phyloP scores from a whole-genome alignment of 306 rosid genomes.

The Prunus dulcis region DNA sequence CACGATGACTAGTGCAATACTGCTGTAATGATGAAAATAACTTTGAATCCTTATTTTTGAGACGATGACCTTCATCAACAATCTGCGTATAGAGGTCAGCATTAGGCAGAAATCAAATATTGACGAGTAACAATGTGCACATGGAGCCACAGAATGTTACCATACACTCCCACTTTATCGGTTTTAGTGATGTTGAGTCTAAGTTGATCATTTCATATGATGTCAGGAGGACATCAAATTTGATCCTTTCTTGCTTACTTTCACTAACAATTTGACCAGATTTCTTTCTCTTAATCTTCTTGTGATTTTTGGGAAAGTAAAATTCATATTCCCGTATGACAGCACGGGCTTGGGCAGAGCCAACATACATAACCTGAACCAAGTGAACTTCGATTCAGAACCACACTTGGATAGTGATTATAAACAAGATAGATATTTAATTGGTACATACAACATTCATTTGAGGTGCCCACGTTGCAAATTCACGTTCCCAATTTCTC shows the following conservation, averaged over 20 bases:
- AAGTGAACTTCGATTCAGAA: slow-evolving; percentile 35
- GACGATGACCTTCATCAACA: slow-evolving; percentile 99
- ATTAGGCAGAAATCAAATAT: slow-evolving; percentile 23
- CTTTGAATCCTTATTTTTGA: slow-evolving; percentile 95
- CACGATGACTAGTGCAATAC: slow-evolving; percentile 71
- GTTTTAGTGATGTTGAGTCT: slow-evolving; percentile 69
- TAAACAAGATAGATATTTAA: slow-evolving; percentile 8
- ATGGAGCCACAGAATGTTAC: slow-evolving; percentile 37
- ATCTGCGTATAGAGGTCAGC: slow-evolving; percentile 48
- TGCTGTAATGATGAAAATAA: slow-evolving; percentile 92
- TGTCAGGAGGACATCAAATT: slow-evolving; percentile 93
- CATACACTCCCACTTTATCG: slow-evolving; percentile 94
- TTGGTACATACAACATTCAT: slow-evolving; percentile 83
- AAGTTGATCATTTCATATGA: slow-evolving; percentile 98
- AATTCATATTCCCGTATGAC: slow-evolving; percentile 88
- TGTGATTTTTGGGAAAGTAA: slow-evolving; percentile 79
- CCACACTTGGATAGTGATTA: slow-evolving; percentile 23
- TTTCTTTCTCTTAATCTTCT: slow-evolving; percentile 89
- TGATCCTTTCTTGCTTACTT: slow-evolving; percentile 95
- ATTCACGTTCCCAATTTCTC: slow-evolving; percentile 99
- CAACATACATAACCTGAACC: slow-evolving; percentile 92
- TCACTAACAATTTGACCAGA: slow-evolving; percentile 61
- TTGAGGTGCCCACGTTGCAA: slow-evolving; percentile 99
- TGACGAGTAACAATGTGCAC: slow-evolving; percentile 12
- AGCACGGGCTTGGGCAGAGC: slow-evolving; percentile 84